Evolutionary conservation across 192 early-diverging fungal species (phyloP).

Genomic region (Fimicolochytrium jonesii): DNA sequence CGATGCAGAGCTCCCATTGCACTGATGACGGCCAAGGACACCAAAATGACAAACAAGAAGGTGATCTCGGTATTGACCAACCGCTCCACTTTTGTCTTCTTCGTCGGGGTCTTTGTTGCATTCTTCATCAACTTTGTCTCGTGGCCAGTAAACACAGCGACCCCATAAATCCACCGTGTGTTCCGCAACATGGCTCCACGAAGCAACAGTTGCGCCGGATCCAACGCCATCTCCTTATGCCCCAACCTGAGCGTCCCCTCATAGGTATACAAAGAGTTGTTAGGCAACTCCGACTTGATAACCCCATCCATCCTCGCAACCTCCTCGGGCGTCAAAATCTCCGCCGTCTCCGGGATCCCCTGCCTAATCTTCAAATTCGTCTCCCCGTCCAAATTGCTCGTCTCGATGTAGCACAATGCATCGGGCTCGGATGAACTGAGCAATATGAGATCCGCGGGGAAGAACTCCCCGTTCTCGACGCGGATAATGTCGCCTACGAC

Average conservation of each 20-base stretch:
- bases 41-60: slow-evolving; percentile 83
- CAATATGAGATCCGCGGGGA: slow-evolving; percentile 90
- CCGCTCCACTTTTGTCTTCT: slow-evolving; percentile 83
- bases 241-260: slow-evolving; percentile 72
- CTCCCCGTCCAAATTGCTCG: slow-evolving; percentile 96
- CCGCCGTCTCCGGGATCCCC: slow-evolving; percentile 78
- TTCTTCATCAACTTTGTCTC: slow-evolving; percentile 98
- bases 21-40: slow-evolving; percentile 80
- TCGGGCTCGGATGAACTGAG: slow-evolving; percentile 92
- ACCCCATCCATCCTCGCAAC: slow-evolving; percentile 53
- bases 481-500: slow-evolving; percentile 91
- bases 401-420: slow-evolving; percentile 96
- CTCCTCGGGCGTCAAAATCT: slow-evolving; percentile 65
- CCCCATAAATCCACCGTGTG: slow-evolving; percentile 88
- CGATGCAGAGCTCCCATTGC: slow-evolving; percentile 70
- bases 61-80: slow-evolving; percentile 93
- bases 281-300: slow-evolving; percentile 90
- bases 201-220: slow-evolving; percentile 89
- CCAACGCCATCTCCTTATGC: slow-evolving; percentile 72
- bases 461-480: slow-evolving; percentile 79
- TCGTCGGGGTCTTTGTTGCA: slow-evolving; percentile 86
- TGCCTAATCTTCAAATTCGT: slow-evolving; percentile 98
- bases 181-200: slow-evolving; percentile 92
- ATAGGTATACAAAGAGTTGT: slow-evolving; percentile 95
- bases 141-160: slow-evolving; percentile 95